phyloP scores from a whole-genome alignment of 805 yeast species.

The Wickerhamomyces chaumierensis region DNA sequence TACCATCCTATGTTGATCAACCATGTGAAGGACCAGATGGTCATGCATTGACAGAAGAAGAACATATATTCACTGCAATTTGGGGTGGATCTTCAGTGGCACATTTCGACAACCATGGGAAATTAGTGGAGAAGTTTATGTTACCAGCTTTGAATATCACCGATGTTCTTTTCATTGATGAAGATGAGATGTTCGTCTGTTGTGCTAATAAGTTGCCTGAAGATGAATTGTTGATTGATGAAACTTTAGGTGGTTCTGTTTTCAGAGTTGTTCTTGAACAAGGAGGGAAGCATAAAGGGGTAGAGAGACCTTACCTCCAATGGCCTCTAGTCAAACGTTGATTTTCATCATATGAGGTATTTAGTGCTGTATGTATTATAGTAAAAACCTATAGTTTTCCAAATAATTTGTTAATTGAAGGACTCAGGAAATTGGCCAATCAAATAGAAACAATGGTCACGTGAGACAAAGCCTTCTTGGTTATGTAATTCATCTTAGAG shows the following conservation, averaged over 20 bases:
- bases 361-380: no score
- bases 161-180: constrained; percentile 54
- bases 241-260: constrained; percentile 44
- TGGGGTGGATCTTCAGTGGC: constrained; percentile 52
- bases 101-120: constrained; percentile 37
- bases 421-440: no score
- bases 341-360: no score
- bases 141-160: constrained; percentile 54
- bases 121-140: constrained; percentile 34
- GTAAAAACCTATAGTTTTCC: no score
- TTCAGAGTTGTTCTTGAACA: constrained; percentile 37
- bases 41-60: constrained; percentile 41
- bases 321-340: no score
- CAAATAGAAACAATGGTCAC: no score
- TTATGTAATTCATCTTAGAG: no score
- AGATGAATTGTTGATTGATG: constrained; percentile 21
- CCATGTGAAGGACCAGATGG: constrained; percentile 58
- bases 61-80: constrained; percentile 50
- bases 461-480: no score
- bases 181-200: constrained; percentile 54
- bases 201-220: constrained; percentile 43
- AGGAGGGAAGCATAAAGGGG: constrained; percentile 25
- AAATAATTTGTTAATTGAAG: no score
- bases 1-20: no score
- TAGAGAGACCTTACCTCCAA: constrained; percentile 13